These are phyloP conservation scores for Silene vulgaris DNA, from an alignment of 179 eudicot genomes.

Conservation along the genomic window DNA sequence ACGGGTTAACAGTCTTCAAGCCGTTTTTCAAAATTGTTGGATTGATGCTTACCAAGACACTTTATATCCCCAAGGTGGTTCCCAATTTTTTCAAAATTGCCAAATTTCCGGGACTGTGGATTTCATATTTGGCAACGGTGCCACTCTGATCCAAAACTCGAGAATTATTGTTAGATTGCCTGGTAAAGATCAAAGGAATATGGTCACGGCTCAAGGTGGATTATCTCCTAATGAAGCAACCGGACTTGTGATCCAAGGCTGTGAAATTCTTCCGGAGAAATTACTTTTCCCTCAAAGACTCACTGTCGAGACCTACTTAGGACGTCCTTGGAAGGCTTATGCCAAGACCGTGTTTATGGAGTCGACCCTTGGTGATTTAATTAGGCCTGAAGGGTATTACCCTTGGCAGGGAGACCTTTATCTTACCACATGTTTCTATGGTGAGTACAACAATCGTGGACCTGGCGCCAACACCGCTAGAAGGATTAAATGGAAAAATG, in stretches of 20 bases:
- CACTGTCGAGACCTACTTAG: conserved; percentile 31
- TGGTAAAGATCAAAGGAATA: conserved; percentile 24
- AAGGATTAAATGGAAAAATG: conserved; percentile 33
- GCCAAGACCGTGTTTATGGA: conserved; percentile 40
- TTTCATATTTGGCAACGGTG: conserved; percentile 44
- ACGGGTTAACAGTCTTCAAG: conserved; percentile 29
- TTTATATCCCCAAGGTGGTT: conserved; percentile 40
- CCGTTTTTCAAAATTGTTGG: conserved; percentile 38
- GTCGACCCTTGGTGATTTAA: conserved; percentile 33
- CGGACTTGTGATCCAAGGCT: conserved; percentile 38
- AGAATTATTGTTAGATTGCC: conserved; percentile 30
- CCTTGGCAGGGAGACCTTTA: conserved; percentile 24
- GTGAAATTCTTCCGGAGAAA: conserved; percentile 25
- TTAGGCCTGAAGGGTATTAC: conserved; percentile 35
- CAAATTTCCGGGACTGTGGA: conserved; percentile 38
- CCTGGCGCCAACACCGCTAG: conserved; percentile 30
- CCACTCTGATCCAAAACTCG: conserved; percentile 31
- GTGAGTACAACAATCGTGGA: conserved; percentile 38
- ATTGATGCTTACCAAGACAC: conserved; percentile 46
- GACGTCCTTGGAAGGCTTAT: conserved; percentile 40
- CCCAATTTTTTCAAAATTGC: conserved; percentile 42
- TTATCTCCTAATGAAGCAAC: conserved; percentile 31
- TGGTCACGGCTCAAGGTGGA: conserved; percentile 45
- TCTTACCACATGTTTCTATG: conserved; percentile 23
- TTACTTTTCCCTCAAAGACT: conserved; percentile 12